Evolutionary conservation across 345 rosid genomes (phyloP).

Genomic region (Eucalyptus marginata): DNA sequence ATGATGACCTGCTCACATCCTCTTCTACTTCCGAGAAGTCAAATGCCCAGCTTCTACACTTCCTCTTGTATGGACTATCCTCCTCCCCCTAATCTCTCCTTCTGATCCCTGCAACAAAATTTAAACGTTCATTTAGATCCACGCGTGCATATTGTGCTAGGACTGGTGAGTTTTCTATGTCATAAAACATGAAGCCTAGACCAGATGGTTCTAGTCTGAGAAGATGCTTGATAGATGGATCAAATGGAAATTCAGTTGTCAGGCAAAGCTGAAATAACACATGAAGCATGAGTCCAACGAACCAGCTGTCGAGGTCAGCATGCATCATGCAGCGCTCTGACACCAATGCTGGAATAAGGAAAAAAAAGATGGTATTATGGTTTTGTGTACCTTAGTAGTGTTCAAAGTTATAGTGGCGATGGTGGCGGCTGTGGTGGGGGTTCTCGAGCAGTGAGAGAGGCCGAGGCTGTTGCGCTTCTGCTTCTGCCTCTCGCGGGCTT

Average conservation of each 20-base stretch:
- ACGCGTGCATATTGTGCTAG: background rate
- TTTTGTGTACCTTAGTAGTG: background rate
- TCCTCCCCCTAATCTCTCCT: slow-evolving; percentile 18
- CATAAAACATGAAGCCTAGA: background rate
- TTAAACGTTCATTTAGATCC: no score
- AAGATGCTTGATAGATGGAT: slow-evolving; percentile 8
- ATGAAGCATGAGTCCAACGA: background rate
- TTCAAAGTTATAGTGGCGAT: slow-evolving; percentile 30
- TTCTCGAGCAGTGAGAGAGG: slow-evolving; percentile 32
- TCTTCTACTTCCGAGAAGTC: slow-evolving; percentile 49
- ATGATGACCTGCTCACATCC: background rate
- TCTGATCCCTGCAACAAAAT: background rate
- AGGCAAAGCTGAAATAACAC: background rate
- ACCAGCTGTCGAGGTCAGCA: background rate
- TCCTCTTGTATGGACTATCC: slow-evolving; percentile 67
- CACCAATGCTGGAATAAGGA: background rate
- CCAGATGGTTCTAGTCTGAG: background rate
- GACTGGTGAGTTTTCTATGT: background rate
- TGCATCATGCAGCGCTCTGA: background rate
- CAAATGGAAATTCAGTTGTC: background rate
- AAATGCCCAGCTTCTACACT: slow-evolving; percentile 84
- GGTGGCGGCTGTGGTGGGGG: slow-evolving; percentile 5
- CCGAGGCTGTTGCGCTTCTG: slow-evolving; percentile 74
- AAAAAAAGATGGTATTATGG: background rate
- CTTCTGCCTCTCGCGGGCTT: slow-evolving; percentile 98